A percentile compares a stretch with the other conserved stretches of the same genome.
These are phyloP conservation scores for Trichoderma aggressivum DNA, from an alignment of 2,329 filamentous ascomycete species.

Conservation along the genomic window DNA sequence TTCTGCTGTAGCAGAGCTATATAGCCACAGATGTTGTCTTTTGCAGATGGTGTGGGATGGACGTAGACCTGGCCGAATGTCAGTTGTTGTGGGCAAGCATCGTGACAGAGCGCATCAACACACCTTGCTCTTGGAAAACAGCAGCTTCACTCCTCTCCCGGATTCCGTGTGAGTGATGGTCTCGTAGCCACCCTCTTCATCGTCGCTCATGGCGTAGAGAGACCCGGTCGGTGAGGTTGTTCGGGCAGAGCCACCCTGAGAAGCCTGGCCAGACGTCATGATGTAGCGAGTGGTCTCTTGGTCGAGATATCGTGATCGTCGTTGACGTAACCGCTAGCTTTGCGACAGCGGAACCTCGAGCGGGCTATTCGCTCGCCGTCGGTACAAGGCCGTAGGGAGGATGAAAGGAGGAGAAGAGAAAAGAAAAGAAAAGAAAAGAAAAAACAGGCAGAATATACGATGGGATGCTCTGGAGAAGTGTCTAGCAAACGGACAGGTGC, in stretches of 20 bases:
- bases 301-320: neutral
- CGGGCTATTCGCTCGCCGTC: neutral
- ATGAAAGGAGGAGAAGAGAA: neutral
- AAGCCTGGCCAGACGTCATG: constrained; percentile 13
- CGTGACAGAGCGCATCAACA: neutral
- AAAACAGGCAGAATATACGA: neutral
- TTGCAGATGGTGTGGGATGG: constrained; percentile 86
- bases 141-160: constrained; percentile 82
- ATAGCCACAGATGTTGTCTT: constrained; percentile 94
- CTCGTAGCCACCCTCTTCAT: constrained; percentile 92
- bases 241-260: neutral
- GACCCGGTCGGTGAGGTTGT: constrained; percentile 72
- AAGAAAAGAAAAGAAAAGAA: neutral
- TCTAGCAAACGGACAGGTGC: neutral
- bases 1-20: constrained; percentile 93
- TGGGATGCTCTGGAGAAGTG: neutral
- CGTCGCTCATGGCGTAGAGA: constrained; percentile 94
- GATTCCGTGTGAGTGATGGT: constrained; percentile 79
- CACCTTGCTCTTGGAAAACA: constrained; percentile 96
- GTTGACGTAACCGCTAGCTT: constrained; percentile 7
- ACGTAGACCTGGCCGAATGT: constrained; percentile 71
- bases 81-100: neutral
- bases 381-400: neutral
- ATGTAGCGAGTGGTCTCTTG: neutral
- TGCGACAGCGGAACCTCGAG: neutral